These are phyloP conservation scores for Xylariaceae sp. DNA, from an alignment of 2,329 filamentous ascomycete species.

Conservation along the genomic window DNA sequence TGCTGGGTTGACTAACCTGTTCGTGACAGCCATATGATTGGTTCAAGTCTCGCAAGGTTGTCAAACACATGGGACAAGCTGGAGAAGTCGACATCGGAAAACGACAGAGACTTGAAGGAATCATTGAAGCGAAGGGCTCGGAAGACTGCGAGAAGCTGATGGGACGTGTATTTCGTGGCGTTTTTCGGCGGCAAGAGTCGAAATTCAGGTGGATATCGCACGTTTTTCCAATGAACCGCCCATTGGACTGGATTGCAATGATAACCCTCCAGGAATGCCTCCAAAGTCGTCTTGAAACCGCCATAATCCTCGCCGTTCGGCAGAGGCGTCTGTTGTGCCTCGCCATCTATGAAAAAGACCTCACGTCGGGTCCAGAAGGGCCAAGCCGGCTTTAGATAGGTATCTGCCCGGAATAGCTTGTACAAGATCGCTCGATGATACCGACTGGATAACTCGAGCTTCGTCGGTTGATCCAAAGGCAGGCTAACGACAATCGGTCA, in stretches of 20 bases:
- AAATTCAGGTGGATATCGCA: constrained; percentile 43
- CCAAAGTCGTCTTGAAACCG: constrained; percentile 45
- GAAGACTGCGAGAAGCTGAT: constrained; percentile 50
- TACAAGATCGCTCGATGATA: constrained; percentile 48
- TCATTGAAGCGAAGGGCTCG: constrained; percentile 51
- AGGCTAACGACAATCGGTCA: constrained; percentile 22
- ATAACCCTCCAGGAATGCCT: constrained; percentile 48
- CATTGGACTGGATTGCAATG: constrained; percentile 42
- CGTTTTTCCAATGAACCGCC: constrained; percentile 41
- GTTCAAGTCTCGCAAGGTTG: constrained; percentile 34
- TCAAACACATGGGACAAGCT: constrained; percentile 34
- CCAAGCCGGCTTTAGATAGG: constrained; percentile 51
- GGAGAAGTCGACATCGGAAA: constrained; percentile 43
- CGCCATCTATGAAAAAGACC: constrained; percentile 45
- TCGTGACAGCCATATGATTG: constrained; percentile 43
- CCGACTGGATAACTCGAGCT: constrained; percentile 45
- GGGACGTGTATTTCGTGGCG: constrained; percentile 33
- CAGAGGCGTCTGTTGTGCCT: constrained; percentile 44
- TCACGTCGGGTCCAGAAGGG: constrained; percentile 45
- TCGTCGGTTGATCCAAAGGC: constrained; percentile 35
- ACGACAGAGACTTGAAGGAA: constrained; percentile 52
- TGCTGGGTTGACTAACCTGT: constrained; percentile 33
- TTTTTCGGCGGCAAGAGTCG: constrained; percentile 38
- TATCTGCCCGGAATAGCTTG: constrained; percentile 46
- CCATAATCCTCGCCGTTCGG: constrained; percentile 49